phyloP scores from a whole-genome alignment of 2,329 filamentous ascomycete species.

The Xylaria sp. region DNA sequence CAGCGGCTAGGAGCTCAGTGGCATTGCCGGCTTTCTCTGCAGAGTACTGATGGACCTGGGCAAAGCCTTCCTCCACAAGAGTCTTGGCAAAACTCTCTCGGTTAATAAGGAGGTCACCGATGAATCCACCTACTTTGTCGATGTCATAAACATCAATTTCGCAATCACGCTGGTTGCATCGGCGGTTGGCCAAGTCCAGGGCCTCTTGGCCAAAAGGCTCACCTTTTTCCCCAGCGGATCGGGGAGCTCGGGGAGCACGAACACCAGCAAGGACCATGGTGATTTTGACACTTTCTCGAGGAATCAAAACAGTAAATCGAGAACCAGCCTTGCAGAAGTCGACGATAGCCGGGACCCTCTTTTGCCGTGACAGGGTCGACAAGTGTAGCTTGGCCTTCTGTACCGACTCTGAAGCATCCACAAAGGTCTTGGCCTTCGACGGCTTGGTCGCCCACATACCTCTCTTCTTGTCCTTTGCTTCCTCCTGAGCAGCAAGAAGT shows the following conservation, averaged over 20 bases:
- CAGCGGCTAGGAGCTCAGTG: constrained; percentile 78
- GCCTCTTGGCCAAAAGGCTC: constrained; percentile 96
- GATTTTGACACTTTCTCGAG: constrained; percentile 87
- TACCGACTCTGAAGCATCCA: constrained; percentile 84
- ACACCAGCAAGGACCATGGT: constrained; percentile 94
- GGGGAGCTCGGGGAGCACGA: constrained; percentile 79
- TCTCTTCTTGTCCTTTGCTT: constrained; percentile 80
- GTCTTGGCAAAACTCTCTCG: constrained; percentile 93
- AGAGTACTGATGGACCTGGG: constrained; percentile 88
- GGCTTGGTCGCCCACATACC: constrained; percentile 94
- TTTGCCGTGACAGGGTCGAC: constrained; percentile 80
- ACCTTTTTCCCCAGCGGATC: constrained; percentile 68
- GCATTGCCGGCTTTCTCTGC: constrained; percentile 92
- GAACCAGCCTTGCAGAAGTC: constrained; percentile 98
- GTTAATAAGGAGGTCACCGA: constrained; percentile 88
- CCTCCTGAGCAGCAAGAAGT: constrained; percentile 71
- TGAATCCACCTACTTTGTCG: constrained; percentile 96
- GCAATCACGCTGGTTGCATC: constrained; percentile 89
- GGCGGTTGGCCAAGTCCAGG: constrained; percentile 80
- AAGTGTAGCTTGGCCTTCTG: constrained; percentile 96
- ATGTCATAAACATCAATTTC: constrained; percentile 93
- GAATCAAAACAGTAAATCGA: constrained; percentile 85
- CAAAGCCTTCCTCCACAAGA: constrained; percentile 88
- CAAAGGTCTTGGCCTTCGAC: constrained; percentile 73
- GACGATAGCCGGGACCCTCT: constrained; percentile 86